Evolutionary conservation across 2,329 filamentous ascomycete genomes (phyloP), one percentile per base, ranked within the genome.

Genomic region (Neurospora sp.): DNA sequence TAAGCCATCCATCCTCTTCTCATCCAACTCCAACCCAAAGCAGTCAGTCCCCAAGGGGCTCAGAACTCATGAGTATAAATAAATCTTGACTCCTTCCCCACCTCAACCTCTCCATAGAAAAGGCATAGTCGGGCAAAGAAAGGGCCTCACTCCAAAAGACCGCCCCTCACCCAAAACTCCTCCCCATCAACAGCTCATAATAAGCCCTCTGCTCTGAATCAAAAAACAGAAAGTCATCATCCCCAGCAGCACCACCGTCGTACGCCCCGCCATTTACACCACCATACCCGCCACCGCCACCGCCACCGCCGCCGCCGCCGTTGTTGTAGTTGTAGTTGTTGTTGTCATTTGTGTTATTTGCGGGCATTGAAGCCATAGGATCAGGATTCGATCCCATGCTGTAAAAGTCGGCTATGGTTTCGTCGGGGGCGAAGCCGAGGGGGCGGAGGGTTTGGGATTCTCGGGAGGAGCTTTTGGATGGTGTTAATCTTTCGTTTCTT

Each of bases 161-260:
- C 19, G 19, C 19, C 19, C 19, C 19, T 19, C 40, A 68, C 3
- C 28, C 23, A 38, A 75, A 74, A 8, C 69, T 70, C 36, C 70
- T 71, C 8, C 79, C 79, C 79, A 80, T 80, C 23, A 80, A 75
- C 4, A 80, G 73, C 72, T 80, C 79, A 67, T 80, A 80, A 39
- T 80, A 80, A 4, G 78, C 78, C 67, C 78, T 77, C 68, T 80
- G 79, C 70, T 80, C 79, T 11, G 77, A 75, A 68, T 80, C 79
- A 67, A 73, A 76, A 66, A 73, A 76, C 15, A 71, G 67, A n/a
- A 62, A 62, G 28, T 62, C 52, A 62, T 62, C 52, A 36, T 62
- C 52, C 1, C 28, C 23, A 52, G 4, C 23, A 52, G 4, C 19
- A 62, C 23, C 28, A 17, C 52, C 52, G 9, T 17, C 70, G 69